A percentile compares a stretch with the other conserved stretches of the same genome.
These are phyloP conservation scores for Rhodotorula sp. DNA, from an alignment of 1,284 basidiomycete species.

Conservation along the genomic window DNA sequence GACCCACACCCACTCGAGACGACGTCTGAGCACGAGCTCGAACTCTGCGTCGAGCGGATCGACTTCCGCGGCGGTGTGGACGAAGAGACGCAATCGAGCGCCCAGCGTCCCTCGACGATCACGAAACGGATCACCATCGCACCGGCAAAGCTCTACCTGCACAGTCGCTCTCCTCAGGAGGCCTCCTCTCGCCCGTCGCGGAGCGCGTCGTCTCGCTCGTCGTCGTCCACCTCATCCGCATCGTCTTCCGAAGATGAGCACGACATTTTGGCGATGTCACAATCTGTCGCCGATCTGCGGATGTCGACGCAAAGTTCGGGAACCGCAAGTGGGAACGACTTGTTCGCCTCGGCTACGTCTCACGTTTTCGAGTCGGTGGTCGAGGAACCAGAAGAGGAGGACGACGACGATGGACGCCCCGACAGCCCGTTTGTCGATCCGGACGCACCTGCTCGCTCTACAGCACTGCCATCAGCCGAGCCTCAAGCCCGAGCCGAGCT, in stretches of 20 bases:
- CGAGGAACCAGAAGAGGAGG: conserved; percentile 1
- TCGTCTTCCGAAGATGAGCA: conserved; percentile 37
- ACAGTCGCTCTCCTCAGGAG: no score
- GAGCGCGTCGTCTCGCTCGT: background rate
- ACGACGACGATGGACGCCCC: conserved; percentile 3
- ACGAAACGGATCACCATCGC: conserved; percentile 12
- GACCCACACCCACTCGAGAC: background rate
- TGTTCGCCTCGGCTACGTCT: conserved; percentile 30
- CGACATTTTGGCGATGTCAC: conserved; percentile 53
- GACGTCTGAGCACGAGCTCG: conserved; percentile 40
- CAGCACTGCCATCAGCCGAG: background rate
- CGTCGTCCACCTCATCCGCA: conserved; percentile 33
- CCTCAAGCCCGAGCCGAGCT: background rate
- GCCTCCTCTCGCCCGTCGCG: no score
- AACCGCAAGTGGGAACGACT: conserved; percentile 38
- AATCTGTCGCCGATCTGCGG: conserved; percentile 54
- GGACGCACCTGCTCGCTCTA: background rate
- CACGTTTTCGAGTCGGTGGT: conserved; percentile 8
- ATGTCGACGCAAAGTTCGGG: conserved; percentile 15
- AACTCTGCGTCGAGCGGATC: conserved; percentile 48
- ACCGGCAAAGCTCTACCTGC: conserved; percentile 19
- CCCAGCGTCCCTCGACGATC: background rate
- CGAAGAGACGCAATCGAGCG: conserved; percentile 12
- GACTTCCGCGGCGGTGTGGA: conserved; percentile 45
- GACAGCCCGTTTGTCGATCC: conserved; percentile 8